phyloP scores from a whole-genome alignment of 345 rosid genomes.

The Rhodomyrtus tomentosa region DNA sequence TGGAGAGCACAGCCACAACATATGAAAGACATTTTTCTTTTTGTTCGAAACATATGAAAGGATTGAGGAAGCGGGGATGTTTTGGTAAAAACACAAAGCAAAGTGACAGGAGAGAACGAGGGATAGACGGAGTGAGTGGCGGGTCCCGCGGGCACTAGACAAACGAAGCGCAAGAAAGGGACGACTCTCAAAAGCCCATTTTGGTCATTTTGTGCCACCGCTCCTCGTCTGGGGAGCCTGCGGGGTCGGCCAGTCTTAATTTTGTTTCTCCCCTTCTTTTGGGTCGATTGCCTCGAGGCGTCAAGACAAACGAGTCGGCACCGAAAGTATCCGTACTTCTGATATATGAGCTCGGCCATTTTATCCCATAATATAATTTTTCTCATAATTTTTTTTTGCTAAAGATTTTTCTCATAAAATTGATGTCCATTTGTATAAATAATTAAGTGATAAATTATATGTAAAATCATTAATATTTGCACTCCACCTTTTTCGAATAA shows the following conservation, averaged over 20 bases:
- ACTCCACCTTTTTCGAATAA: no score
- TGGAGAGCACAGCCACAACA: not conserved
- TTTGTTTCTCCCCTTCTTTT: not conserved
- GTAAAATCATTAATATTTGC: no score
- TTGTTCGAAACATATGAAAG: no score
- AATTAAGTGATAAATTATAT: no score
- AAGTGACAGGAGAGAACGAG: not conserved
- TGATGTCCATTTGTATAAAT: no score
- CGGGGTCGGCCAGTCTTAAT: not conserved
- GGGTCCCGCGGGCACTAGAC: not conserved
- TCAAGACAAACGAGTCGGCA: not conserved
- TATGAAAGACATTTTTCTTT: not conserved
- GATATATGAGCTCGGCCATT: no score
- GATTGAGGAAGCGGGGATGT: not conserved
- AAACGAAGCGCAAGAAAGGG: not conserved
- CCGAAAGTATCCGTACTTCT: no score
- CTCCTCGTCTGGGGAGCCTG: not conserved
- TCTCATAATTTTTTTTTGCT: no score
- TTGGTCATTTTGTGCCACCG: not conserved
- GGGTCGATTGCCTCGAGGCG: not conserved
- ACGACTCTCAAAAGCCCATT: not conserved
- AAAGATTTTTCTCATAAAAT: no score
- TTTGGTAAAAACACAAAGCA: not conserved
- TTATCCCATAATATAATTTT: no score
- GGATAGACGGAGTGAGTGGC: rapidly evolving